A percentile compares a stretch with the other conserved stretches of the same genome.
Evolutionary conservation across 495 filamentous ascomycete genomes (phyloP).

Genomic region (Xylaria scruposa): DNA sequence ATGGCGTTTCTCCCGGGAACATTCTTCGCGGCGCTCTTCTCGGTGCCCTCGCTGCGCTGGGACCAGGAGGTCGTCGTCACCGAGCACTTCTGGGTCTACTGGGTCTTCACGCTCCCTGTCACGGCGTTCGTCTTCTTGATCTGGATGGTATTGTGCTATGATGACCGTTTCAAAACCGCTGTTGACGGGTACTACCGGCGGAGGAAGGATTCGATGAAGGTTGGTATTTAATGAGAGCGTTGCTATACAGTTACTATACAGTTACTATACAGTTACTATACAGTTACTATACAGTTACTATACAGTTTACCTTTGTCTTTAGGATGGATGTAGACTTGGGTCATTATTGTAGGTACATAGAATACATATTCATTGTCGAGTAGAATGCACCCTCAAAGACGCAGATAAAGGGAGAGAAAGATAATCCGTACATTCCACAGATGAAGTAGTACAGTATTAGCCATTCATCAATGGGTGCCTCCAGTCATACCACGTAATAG

Average conservation of each 20-base stretch:
- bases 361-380: background rate
- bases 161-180: background rate
- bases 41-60: no score
- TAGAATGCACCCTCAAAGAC: background rate
- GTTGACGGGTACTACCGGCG: background rate
- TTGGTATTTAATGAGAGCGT: background rate
- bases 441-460: background rate
- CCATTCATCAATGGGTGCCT: background rate
- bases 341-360: background rate
- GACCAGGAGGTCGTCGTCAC: no score
- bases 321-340: background rate
- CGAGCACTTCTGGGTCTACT: no score
- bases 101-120: constrained; percentile 14
- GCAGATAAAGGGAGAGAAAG: background rate
- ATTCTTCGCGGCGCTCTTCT: no score
- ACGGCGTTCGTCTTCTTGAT: constrained; percentile 32
- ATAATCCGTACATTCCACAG: background rate
- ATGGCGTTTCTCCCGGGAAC: no score
- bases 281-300: background rate
- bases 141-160: constrained; percentile 24
- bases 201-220: background rate
- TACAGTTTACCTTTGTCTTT: background rate
- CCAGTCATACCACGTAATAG: background rate
- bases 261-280: background rate
- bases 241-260: background rate